Conservation (phyloP, 1,284 basidiomycete genomes). For the Mycosarcoma mackinlayi region DNA sequence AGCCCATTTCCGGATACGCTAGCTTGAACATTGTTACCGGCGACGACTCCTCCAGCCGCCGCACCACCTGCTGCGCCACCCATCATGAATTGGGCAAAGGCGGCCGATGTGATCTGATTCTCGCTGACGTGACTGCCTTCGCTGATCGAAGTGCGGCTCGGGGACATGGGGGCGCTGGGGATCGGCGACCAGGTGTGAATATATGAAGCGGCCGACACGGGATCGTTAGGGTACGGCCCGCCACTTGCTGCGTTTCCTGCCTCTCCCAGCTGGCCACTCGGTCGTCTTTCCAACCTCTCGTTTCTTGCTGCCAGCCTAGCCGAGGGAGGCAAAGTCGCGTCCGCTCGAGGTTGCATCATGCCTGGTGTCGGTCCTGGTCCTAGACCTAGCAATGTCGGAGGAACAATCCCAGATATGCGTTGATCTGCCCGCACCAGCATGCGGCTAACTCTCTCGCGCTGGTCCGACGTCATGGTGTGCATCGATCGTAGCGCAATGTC, state of each 20-base stretch:
- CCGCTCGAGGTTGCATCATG: slow-evolving; percentile 19
- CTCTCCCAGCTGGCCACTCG: slow-evolving; percentile 20
- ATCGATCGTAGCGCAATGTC: slow-evolving; percentile 50
- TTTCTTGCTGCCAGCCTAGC: slow-evolving; percentile 26
- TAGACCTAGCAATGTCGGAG: slow-evolving; percentile 28
- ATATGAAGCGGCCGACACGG: slow-evolving; percentile 44
- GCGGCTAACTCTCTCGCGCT: slow-evolving; percentile 48
- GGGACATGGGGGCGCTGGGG: slow-evolving; percentile 48
- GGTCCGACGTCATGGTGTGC: slow-evolving; percentile 48
- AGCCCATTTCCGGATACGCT: slow-evolving; percentile 3
- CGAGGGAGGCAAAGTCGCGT: slow-evolving; percentile 29
- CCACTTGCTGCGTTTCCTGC: slow-evolving; percentile 12
- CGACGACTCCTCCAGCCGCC: background rate
- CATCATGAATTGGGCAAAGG: slow-evolving; percentile 41
- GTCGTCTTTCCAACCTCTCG: slow-evolving; percentile 22
- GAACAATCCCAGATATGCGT: slow-evolving; percentile 23
- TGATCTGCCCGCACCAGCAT: slow-evolving; percentile 43
- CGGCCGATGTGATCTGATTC: slow-evolving; percentile 27
- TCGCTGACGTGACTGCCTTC: slow-evolving; percentile 27
- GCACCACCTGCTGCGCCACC: slow-evolving; percentile 8
- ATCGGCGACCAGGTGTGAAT: slow-evolving; percentile 50
- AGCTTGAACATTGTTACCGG: background rate
- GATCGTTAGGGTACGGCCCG: slow-evolving; percentile 5
- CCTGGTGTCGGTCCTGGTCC: slow-evolving; percentile 15
- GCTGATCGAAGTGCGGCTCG: slow-evolving; percentile 36